These are phyloP conservation scores for Myxozyma nipponensis DNA, from an alignment of 805 yeast species.

Conservation along the genomic window DNA sequence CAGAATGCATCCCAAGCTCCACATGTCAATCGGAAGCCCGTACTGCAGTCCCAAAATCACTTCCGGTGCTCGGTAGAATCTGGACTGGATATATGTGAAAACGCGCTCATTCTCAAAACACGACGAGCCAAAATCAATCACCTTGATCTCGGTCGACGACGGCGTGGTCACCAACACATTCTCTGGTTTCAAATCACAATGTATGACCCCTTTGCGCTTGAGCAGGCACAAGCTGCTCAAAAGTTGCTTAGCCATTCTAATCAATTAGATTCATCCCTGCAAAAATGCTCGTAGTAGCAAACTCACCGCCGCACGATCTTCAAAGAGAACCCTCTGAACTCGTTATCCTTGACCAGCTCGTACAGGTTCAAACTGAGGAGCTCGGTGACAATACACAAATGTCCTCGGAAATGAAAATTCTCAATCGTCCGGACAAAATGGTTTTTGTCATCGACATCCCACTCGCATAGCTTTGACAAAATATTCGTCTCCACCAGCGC, in stretches of 20 bases:
- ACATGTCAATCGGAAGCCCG: conserved; percentile 87
- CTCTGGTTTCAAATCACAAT: conserved; percentile 85
- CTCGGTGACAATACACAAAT: conserved; percentile 77
- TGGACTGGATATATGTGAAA: conserved; percentile 90
- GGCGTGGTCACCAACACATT: conserved; percentile 59
- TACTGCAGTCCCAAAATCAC: conserved; percentile 85
- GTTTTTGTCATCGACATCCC: conserved; percentile 36
- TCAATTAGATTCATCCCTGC: conserved; percentile 38
- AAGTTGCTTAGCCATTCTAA: conserved; percentile 54
- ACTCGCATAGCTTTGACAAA: conserved; percentile 47
- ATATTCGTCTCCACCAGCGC: conserved; percentile 73
- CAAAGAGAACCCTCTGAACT: conserved; percentile 37
- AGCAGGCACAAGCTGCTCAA: conserved; percentile 58
- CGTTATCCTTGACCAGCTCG: conserved; percentile 45
- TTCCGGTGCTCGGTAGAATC: conserved; percentile 96
- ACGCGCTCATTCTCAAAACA: conserved; percentile 64
- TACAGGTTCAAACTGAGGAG: conserved; percentile 62
- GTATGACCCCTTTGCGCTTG: conserved; percentile 57
- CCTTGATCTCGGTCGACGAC: conserved; percentile 49
- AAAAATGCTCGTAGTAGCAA: neutral
- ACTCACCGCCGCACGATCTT: conserved; percentile 32
- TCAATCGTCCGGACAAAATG: conserved; percentile 55
- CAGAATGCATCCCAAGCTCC: conserved; percentile 97
- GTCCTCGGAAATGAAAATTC: conserved; percentile 76
- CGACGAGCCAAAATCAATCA: conserved; percentile 73